Evolutionary conservation across 2,329 filamentous ascomycete genomes (phyloP).

Genomic region (Rhynchosporium agropyri): DNA sequence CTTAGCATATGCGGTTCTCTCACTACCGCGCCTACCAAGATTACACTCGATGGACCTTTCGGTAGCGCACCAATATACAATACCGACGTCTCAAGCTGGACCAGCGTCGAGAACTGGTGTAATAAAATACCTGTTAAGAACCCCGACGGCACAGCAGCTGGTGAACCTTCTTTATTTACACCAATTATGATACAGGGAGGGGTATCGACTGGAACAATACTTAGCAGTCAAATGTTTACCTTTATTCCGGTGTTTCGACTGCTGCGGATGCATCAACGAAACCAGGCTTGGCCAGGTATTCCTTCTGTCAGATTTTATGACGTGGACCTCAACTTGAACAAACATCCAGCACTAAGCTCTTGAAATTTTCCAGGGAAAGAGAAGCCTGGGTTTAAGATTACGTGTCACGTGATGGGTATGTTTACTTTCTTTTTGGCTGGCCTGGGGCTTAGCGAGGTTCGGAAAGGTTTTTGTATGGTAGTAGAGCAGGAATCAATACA

Average conservation of each 20-base stretch:
- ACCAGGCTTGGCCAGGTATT: not conserved
- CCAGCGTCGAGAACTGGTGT: slow-evolving; percentile 6
- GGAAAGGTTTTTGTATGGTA: too few species aligned
- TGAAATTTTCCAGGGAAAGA: too few species aligned
- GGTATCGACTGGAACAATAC: slow-evolving; percentile 1
- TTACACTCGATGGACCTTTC: not conserved
- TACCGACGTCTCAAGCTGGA: not conserved
- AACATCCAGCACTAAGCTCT: not conserved
- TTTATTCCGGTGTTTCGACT: not conserved
- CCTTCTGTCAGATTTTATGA: not conserved
- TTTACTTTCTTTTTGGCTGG: too few species aligned
- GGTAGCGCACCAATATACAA: not conserved
- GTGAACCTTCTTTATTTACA: slow-evolving; percentile 3
- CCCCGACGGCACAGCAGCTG: not conserved
- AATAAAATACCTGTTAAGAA: not conserved
- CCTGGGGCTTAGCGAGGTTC: too few species aligned
- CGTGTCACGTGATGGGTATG: too few species aligned
- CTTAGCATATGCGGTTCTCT: not conserved
- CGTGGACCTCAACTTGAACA: not conserved
- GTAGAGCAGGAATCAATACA: too few species aligned
- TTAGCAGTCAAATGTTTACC: not conserved
- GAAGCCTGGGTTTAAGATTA: too few species aligned
- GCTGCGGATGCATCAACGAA: not conserved
- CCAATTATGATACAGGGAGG: not conserved
- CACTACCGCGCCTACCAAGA: not conserved